A percentile compares a stretch with the other conserved stretches of the same genome.
phyloP scores from a whole-genome alignment of 257 asterid species.

The Pogostemon cablin region DNA sequence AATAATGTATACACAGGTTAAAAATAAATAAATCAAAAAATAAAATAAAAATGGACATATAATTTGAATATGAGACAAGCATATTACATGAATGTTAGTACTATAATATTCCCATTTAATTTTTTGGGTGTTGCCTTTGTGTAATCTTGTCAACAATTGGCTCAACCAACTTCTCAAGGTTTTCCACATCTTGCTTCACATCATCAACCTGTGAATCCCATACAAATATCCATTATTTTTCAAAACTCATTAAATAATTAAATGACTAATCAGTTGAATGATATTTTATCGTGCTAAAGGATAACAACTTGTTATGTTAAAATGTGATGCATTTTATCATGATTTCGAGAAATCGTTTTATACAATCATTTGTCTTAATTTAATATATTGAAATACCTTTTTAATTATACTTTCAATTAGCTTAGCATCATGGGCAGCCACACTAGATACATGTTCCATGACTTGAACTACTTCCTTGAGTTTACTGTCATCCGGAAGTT shows the following conservation, averaged over 20 bases:
- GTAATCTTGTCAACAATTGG: conserved; percentile 49
- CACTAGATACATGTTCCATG: conserved; percentile 50
- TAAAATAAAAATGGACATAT: not conserved
- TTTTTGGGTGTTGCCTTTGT: conserved; percentile 24
- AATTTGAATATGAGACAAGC: no score
- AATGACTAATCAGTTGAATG: no score
- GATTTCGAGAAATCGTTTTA: no score
- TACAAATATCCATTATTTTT: no score
- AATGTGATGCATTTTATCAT: no score
- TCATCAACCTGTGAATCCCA: conserved; percentile 55
- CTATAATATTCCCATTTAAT: not conserved
- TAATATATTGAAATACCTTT: conserved; percentile 40
- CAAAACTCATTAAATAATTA: no score
- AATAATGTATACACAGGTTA: no score
- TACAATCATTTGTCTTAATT: no score
- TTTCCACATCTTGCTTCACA: conserved; percentile 62
- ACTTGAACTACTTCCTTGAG: conserved; percentile 64
- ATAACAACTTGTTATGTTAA: no score
- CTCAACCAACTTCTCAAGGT: conserved; percentile 51
- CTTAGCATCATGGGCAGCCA: conserved; percentile 59
- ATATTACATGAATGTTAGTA: no score
- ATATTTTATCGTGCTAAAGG: no score
- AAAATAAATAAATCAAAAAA: no score
- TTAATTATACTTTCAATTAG: conserved; percentile 49
- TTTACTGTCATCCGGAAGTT: conserved; percentile 55